Conservation (phyloP, 2,329 filamentous ascomycete genomes). For the Botrytis squamosa region DNA sequence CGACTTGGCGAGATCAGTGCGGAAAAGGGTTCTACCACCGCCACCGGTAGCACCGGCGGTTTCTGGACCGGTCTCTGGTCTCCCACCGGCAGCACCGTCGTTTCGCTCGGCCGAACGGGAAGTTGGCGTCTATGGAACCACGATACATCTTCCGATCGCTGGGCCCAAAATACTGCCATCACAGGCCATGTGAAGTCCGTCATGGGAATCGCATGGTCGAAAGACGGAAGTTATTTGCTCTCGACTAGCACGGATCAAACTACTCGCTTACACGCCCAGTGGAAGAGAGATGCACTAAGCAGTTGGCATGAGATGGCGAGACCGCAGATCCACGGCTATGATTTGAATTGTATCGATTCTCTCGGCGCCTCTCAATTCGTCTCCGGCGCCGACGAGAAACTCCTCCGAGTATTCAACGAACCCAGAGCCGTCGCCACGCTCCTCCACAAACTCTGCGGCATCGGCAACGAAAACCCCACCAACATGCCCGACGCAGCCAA, state of each 20-base stretch:
- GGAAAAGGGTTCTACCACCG: slow-evolving; percentile 93
- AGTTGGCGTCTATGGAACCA: slow-evolving; percentile 88
- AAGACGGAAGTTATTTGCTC: slow-evolving; percentile 77
- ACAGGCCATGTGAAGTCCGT: slow-evolving; percentile 82
- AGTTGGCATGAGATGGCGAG: slow-evolving; percentile 96
- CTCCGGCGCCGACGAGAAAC: slow-evolving; percentile 94
- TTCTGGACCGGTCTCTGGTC: slow-evolving; percentile 97
- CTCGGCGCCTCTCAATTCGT: slow-evolving; percentile 76
- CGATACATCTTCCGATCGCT: slow-evolving; percentile 59
- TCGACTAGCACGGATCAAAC: slow-evolving; percentile 93
- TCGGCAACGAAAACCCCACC: slow-evolving; percentile 45
- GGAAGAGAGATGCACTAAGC: slow-evolving; percentile 53
- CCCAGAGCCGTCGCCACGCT: slow-evolving; percentile 79
- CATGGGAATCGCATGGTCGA: slow-evolving; percentile 81
- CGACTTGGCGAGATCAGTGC: slow-evolving; percentile 90
- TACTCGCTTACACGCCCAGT: slow-evolving; percentile 79
- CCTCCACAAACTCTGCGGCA: slow-evolving; percentile 65
- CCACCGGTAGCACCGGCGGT: slow-evolving; percentile 90
- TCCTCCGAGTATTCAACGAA: slow-evolving; percentile 92
- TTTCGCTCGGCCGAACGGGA: slow-evolving; percentile 84
- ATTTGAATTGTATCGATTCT: slow-evolving; percentile 88
- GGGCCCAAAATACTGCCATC: slow-evolving; percentile 74
- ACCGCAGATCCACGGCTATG: slow-evolving; percentile 97
- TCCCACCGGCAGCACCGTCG: slow-evolving; percentile 69
- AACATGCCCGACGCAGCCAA: slow-evolving; percentile 82